Evolutionary conservation across 2,329 filamentous ascomycete species (phyloP).

Genomic region (Xylaria sp.): DNA sequence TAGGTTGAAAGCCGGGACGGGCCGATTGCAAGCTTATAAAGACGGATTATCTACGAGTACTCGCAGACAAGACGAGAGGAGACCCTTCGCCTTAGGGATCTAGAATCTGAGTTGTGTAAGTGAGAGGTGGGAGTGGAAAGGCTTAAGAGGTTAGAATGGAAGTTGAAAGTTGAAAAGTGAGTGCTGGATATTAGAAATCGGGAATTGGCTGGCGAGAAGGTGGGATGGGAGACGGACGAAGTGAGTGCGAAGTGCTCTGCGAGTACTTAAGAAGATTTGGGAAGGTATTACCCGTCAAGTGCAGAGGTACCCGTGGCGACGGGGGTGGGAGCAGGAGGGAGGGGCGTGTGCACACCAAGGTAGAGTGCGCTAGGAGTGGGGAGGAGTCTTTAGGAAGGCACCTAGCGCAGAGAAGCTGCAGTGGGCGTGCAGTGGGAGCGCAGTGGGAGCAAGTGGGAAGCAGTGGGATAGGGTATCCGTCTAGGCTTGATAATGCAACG

Average conservation of each 20-base stretch:
- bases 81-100: background rate
- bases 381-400: too few species aligned
- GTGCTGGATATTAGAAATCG: constrained; percentile 6
- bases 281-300: background rate
- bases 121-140: background rate
- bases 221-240: background rate
- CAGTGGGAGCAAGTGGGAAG: background rate
- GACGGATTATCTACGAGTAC: background rate
- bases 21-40: background rate
- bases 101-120: background rate
- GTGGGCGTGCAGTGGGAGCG: background rate
- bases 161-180: constrained; percentile 1
- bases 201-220: background rate
- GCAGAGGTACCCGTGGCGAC: background rate
- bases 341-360: background rate
- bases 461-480: constrained; percentile 10
- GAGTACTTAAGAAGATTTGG: background rate
- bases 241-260: background rate
- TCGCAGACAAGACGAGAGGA: background rate
- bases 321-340: constrained; percentile 8
- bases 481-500: constrained; percentile 15
- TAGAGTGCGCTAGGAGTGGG: background rate
- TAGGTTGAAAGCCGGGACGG: background rate
- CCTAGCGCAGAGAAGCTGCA: too few species aligned
- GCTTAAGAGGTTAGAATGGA: too few species aligned